These are phyloP conservation scores for Exophiala alcalophila DNA, from an alignment of 2,329 filamentous ascomycete genomes.

Conservation along the genomic window DNA sequence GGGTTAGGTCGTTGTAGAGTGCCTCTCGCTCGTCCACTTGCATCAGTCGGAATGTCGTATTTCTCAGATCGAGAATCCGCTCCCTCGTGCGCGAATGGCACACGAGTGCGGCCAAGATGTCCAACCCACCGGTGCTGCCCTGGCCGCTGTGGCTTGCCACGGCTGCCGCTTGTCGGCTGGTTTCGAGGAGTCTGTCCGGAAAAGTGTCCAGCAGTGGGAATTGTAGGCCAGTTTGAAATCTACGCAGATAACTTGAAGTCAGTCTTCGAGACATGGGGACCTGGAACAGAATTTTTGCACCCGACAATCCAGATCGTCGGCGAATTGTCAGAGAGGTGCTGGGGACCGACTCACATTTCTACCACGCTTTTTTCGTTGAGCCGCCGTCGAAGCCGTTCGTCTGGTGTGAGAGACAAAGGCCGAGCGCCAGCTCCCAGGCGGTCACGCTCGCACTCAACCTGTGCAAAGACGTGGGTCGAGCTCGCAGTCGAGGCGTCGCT, in stretches of 20 bases:
- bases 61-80: slow-evolving; percentile 64
- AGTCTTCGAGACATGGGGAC: background rate
- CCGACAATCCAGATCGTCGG: background rate
- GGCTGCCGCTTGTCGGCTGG: slow-evolving; percentile 43
- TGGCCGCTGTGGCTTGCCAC: no score
- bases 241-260: slow-evolving; percentile 17
- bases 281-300: background rate
- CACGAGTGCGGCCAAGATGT: slow-evolving; percentile 40
- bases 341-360: slow-evolving; percentile 19
- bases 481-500: slow-evolving; percentile 37
- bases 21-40: slow-evolving; percentile 76
- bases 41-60: slow-evolving; percentile 61
- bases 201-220: slow-evolving; percentile 84
- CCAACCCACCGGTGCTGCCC: no score
- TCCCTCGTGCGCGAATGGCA: slow-evolving; percentile 72
- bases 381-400: slow-evolving; percentile 24
- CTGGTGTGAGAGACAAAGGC: slow-evolving; percentile 16
- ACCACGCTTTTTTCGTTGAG: slow-evolving; percentile 27
- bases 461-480: slow-evolving; percentile 31
- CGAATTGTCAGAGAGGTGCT: no score
- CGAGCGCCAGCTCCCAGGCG: slow-evolving; percentile 5
- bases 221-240: slow-evolving; percentile 23
- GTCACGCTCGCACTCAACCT: slow-evolving; percentile 24
- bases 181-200: slow-evolving; percentile 65
- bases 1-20: slow-evolving; percentile 75